A percentile compares a stretch with the other conserved stretches of the same genome.
These are phyloP conservation scores for Candida broadrunensis DNA, from an alignment of 805 yeast genomes.

Conservation along the genomic window DNA sequence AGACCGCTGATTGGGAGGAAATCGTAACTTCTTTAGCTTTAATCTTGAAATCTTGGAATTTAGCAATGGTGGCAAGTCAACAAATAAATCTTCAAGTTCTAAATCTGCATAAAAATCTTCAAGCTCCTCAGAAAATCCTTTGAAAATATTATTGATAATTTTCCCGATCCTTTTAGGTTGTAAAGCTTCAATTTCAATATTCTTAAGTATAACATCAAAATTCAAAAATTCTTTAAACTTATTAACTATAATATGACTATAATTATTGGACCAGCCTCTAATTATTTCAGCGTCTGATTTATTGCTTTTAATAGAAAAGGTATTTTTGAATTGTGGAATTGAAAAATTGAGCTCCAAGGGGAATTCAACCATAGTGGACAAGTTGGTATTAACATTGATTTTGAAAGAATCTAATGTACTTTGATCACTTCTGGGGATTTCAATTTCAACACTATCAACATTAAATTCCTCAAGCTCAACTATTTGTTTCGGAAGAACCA, in stretches of 20 bases:
- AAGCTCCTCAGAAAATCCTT: constrained; percentile 9
- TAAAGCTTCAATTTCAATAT: constrained; percentile 8
- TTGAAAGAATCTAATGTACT: neutral
- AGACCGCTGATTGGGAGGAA: neutral
- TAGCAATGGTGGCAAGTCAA: neutral
- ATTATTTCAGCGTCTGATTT: constrained; percentile 1
- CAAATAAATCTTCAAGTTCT: neutral
- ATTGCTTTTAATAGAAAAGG: neutral
- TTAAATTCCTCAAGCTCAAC: neutral
- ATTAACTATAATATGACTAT: neutral
- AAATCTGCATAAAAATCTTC: neutral
- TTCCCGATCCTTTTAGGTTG: constrained; percentile 12
- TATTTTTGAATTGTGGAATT: neutral
- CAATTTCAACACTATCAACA: constrained; percentile 1
- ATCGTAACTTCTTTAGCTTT: neutral
- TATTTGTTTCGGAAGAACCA: constrained; percentile 11
- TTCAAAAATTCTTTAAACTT: constrained; percentile 1
- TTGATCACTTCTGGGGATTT: neutral
- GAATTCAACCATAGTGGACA: neutral
- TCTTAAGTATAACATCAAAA: constrained; percentile 4
- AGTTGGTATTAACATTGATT: constrained; percentile 1
- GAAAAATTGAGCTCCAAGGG: neutral
- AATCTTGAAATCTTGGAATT: neutral
- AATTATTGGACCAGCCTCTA: constrained; percentile 8
- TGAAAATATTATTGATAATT: constrained; percentile 10